phyloP scores from a whole-genome alignment of 768 basidiomycete genomes.

The Suillus brevipes region DNA sequence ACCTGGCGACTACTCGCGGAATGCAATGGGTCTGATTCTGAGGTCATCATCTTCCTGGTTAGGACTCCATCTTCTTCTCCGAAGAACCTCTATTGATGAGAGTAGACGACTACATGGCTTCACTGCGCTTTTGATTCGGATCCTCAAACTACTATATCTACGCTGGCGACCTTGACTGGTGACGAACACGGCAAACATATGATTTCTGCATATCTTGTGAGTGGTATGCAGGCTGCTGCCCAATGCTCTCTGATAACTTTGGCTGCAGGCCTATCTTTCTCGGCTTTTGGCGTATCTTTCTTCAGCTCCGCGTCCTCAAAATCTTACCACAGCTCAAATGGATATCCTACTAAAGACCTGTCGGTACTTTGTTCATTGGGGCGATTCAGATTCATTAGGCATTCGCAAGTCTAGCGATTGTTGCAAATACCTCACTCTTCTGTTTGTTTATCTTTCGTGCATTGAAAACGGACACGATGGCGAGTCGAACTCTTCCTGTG shows the following conservation, averaged over 20 bases:
- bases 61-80: constrained; percentile 17
- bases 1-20: constrained; percentile 66
- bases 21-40: constrained; percentile 46
- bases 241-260: not conserved
- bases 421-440: constrained; percentile 29
- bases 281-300: constrained; percentile 26
- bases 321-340: constrained; percentile 19
- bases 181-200: constrained; percentile 3
- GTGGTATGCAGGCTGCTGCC: not conserved
- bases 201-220: constrained; percentile 4
- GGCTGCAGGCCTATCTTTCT: constrained; percentile 20
- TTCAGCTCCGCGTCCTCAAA: constrained; percentile 11
- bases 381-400: constrained; percentile 23
- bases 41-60: constrained; percentile 52
- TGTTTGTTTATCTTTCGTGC: constrained; percentile 24
- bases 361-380: constrained; percentile 23
- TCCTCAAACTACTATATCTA: not conserved
- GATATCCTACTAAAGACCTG: constrained; percentile 23
- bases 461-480: constrained; percentile 20
- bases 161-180: not conserved
- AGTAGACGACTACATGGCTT: constrained; percentile 57
- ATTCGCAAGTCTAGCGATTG: constrained; percentile 31
- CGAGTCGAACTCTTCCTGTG: constrained; percentile 14
- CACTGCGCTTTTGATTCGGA: constrained; percentile 28
- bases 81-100: constrained; percentile 7